Evolutionary conservation across 1,139 yeast species (phyloP).

Genomic region (Pichia sp.): DNA sequence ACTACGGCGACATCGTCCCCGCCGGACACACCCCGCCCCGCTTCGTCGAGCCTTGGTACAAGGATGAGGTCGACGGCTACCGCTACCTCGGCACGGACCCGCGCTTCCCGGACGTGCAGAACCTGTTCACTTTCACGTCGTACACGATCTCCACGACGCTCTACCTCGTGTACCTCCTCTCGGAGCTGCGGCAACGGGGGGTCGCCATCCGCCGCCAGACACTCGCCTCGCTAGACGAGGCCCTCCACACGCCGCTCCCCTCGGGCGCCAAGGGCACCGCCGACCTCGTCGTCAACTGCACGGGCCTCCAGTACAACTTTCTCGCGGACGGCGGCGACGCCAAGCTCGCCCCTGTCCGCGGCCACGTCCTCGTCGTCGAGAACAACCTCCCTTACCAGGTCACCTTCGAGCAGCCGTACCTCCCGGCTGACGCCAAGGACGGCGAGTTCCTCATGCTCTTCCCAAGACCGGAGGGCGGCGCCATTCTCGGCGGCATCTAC

Average conservation of each 20-base stretch:
- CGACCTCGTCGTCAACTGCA: constrained; percentile 42
- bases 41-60: constrained; percentile 40
- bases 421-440: constrained; percentile 27
- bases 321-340: constrained; percentile 37
- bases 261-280: constrained; percentile 28
- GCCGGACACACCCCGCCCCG: constrained; percentile 14
- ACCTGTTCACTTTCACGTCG: constrained; percentile 26
- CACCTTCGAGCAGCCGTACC: constrained; percentile 34
- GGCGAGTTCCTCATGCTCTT: constrained; percentile 44
- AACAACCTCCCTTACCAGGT: constrained; percentile 35
- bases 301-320: constrained; percentile 39
- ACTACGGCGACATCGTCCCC: constrained; percentile 31
- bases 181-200: constrained; percentile 35
- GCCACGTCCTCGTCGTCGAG: constrained; percentile 43
- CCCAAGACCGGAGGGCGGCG: constrained; percentile 51
- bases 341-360: constrained; percentile 38
- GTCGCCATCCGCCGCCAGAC: constrained; percentile 34
- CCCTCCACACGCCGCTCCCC: constrained; percentile 24
- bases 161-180: constrained; percentile 40
- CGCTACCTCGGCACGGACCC: constrained; percentile 34
- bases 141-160: constrained; percentile 42
- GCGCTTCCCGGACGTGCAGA: constrained; percentile 26
- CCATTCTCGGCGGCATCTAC: constrained; percentile 48
- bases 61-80: constrained; percentile 35
- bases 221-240: constrained; percentile 32